A percentile compares a stretch with the other conserved stretches of the same genome.
phyloP scores from a whole-genome alignment of 2,329 filamentous ascomycete species.

The Ophiocordyceps australis region DNA sequence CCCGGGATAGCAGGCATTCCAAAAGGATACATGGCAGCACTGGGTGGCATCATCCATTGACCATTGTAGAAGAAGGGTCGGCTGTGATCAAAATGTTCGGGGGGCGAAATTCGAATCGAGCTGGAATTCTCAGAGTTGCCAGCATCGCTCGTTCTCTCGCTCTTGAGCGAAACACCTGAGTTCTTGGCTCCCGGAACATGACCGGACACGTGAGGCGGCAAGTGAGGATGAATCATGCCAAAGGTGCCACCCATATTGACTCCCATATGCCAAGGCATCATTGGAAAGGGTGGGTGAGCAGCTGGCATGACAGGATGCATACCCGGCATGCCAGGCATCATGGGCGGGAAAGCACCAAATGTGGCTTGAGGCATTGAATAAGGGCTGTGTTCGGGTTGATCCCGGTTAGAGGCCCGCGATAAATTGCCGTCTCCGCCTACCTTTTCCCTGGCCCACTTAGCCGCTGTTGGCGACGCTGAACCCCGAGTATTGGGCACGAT shows the following conservation, averaged over 20 bases:
- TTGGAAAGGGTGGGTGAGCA: conserved; percentile 13
- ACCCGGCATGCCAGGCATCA: conserved; percentile 13
- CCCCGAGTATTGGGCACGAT: conserved; percentile 47
- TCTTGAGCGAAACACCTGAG: conserved; percentile 6
- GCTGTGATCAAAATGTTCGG: conserved; percentile 25
- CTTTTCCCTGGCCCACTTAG: conserved; percentile 30
- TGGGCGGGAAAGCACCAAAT: conserved; percentile 11
- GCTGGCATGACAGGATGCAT: conserved; percentile 12
- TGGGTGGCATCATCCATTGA: conserved; percentile 20
- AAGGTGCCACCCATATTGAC: conserved; percentile 12
- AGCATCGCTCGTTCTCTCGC: conserved; percentile 12
- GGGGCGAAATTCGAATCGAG: conserved; percentile 16
- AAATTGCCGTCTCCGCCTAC: conserved; percentile 5
- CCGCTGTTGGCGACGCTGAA: conserved; percentile 28
- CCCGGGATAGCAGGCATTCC: conserved; percentile 11
- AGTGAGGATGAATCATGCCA: conserved; percentile 8
- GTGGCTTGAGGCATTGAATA: conserved; percentile 10
- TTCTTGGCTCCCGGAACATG: conserved; percentile 5
- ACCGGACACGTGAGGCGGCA: conserved; percentile 7
- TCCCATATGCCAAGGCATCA: conserved; percentile 22
- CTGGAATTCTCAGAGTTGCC: conserved; percentile 13
- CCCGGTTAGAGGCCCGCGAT: conserved; percentile 1
- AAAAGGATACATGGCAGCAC: conserved; percentile 8
- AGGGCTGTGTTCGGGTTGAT: conserved; percentile 5
- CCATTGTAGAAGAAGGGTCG: conserved; percentile 26